Evolutionary conservation across 345 rosid species (phyloP).

Genomic region (Eucalyptus sp.): DNA sequence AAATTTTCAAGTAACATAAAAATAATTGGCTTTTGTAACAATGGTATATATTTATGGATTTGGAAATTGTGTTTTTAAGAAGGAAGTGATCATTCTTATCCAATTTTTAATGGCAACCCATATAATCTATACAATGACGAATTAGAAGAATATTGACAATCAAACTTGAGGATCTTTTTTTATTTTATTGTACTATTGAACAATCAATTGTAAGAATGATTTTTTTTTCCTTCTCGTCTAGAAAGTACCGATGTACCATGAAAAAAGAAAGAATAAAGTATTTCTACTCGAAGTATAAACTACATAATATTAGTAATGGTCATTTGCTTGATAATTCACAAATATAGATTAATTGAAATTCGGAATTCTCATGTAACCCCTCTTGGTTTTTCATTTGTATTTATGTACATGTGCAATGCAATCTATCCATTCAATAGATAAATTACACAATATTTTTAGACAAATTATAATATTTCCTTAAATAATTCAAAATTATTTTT

Average conservation of each 20-base stretch:
- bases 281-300: background rate
- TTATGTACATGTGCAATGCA: background rate
- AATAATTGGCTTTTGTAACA: background rate
- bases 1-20: background rate
- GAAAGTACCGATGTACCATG: background rate
- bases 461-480: background rate
- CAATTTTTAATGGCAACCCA: background rate
- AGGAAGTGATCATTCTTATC: background rate
- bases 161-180: background rate
- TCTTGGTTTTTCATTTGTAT: background rate
- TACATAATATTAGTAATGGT: background rate
- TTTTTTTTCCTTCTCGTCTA: background rate
- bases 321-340: background rate
- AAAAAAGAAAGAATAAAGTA: background rate
- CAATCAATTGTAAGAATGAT: background rate
- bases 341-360: too few relatives aligned
- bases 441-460: background rate
- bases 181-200: background rate
- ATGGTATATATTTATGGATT: background rate
- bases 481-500: background rate
- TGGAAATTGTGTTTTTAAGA: background rate
- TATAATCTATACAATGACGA: rapidly evolving
- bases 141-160: background rate
- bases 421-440: background rate
- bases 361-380: background rate